Conservation (phyloP, 1,139 yeast species). For the Kurtzmaniella quercitrusa region DNA sequence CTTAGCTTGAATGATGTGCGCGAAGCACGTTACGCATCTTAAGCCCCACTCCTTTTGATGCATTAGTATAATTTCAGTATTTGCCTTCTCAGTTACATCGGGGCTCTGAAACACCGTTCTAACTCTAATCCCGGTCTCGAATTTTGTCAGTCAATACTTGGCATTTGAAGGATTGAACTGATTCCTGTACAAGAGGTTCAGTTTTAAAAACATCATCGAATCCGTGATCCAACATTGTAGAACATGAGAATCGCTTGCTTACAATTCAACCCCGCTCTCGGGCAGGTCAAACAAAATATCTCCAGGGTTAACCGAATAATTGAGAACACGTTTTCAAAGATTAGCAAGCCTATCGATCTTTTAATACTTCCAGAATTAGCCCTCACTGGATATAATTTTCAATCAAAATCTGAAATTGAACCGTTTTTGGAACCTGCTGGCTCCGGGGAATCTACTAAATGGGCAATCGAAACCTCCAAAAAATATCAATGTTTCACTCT, state of each 20-base stretch:
- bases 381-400: conserved; percentile 78
- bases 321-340: conserved; percentile 15
- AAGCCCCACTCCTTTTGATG: no score
- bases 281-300: conserved; percentile 54
- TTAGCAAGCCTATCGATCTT: conserved; percentile 45
- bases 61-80: no score
- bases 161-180: no score
- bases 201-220: no score
- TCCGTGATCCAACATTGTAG: no score
- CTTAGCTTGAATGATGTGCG: not conserved
- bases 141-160: no score
- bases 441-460: conserved; percentile 44
- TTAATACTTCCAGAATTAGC: conserved; percentile 82
- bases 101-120: no score
- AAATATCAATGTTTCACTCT: conserved; percentile 62
- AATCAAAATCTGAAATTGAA: conserved; percentile 43
- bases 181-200: no score
- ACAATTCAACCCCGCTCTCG: conserved; percentile 66
- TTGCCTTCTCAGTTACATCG: no score
- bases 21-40: not conserved
- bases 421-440: conserved; percentile 54
- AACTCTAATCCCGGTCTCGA: no score
- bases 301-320: conserved; percentile 43
- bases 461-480: conserved; percentile 56
- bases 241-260: conserved; percentile 61